Conservation (phyloP, 2,329 filamentous ascomycete genomes). For the Xenosphaeropsis pyriputrescens region DNA sequence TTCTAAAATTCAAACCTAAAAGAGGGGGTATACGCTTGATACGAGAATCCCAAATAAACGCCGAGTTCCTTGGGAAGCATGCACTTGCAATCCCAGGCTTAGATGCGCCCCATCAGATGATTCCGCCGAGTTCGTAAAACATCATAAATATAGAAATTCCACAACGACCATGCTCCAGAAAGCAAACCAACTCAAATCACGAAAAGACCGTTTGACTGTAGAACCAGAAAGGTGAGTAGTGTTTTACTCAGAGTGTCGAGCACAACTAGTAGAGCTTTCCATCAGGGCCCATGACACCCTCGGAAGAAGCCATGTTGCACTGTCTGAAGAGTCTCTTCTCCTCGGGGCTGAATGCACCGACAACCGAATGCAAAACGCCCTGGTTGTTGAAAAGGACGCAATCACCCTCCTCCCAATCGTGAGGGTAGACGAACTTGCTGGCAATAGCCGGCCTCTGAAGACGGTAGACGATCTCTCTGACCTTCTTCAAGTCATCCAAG, state of each 20-base stretch:
- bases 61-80: constrained; percentile 13
- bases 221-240: no score
- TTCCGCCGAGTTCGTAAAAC: no score
- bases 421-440: constrained; percentile 52
- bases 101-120: constrained; percentile 9
- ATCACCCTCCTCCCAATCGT: constrained; percentile 68
- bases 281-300: constrained; percentile 1
- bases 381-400: constrained; percentile 69
- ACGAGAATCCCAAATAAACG: constrained; percentile 12
- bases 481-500: constrained; percentile 51
- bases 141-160: no score
- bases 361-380: constrained; percentile 57
- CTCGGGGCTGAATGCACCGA: constrained; percentile 11
- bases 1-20: neutral
- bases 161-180: constrained; percentile 3
- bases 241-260: no score
- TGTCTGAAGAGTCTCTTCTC: constrained; percentile 18
- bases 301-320: constrained; percentile 9
- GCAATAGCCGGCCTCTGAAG: constrained; percentile 61
- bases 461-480: constrained; percentile 55
- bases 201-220: no score
- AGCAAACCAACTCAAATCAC: no score
- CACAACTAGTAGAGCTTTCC: constrained; percentile 9
- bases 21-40: constrained; percentile 19
- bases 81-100: constrained; percentile 10